Evolutionary conservation across 2,329 filamentous ascomycete species (phyloP).

Genomic region (Botrytis medusae): DNA sequence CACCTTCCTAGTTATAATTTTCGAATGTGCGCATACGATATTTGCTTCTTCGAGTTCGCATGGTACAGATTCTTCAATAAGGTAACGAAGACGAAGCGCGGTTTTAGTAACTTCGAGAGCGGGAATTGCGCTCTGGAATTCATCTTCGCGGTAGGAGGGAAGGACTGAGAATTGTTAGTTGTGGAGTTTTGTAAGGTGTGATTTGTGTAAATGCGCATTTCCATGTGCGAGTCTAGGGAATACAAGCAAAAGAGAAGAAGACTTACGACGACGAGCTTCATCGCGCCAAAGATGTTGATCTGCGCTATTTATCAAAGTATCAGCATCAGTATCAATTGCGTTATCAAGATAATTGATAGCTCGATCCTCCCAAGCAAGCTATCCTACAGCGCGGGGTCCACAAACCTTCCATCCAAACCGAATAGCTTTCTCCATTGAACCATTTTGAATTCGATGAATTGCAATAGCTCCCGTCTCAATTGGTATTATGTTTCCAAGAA

Average conservation of each 20-base stretch:
- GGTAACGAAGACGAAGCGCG: constrained; percentile 83
- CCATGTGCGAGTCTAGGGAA: neutral
- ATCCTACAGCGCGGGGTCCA: constrained; percentile 21
- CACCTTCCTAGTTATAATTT: constrained; percentile 78
- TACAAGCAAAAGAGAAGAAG: neutral
- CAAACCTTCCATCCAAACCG: constrained; percentile 34
- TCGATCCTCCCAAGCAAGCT: neutral
- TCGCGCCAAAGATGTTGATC: constrained; percentile 34
- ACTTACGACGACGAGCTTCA: constrained; percentile 36
- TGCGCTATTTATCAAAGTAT: constrained; percentile 20
- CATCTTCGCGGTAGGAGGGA: constrained; percentile 58
- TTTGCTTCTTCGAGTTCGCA: constrained; percentile 79
- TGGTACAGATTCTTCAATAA: constrained; percentile 84
- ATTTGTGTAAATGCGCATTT: neutral
- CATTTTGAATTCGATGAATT: constrained; percentile 27
- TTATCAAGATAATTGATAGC: neutral
- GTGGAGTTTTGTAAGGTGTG: neutral
- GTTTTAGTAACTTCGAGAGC: constrained; percentile 83
- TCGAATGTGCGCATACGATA: constrained; percentile 78
- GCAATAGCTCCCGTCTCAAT: neutral
- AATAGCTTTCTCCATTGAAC: constrained; percentile 39
- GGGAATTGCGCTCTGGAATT: constrained; percentile 66
- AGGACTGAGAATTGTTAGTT: constrained; percentile 57
- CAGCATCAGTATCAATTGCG: neutral
- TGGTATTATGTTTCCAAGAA: neutral